A percentile compares a stretch with the other conserved stretches of the same genome.
phyloP scores from a whole-genome alignment of 768 basidiomycete species.

The Lyophyllum semitale region DNA sequence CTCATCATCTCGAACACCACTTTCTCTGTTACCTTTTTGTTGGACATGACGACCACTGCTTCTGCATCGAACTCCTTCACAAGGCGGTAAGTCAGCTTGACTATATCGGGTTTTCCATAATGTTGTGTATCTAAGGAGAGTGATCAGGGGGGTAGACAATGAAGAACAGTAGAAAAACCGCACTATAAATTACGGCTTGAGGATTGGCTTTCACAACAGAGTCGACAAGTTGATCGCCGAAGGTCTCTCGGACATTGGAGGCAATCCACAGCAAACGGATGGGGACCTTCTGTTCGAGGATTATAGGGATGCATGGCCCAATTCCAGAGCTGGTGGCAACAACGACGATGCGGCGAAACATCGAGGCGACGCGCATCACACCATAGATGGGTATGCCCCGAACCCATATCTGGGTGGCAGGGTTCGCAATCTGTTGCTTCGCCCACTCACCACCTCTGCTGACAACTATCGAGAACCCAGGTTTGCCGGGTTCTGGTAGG shows the following conservation, averaged over 20 bases:
- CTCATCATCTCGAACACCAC: conserved; percentile 63
- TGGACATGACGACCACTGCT: conserved; percentile 61
- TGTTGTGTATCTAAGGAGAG: conserved; percentile 38
- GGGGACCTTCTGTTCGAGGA: conserved; percentile 51
- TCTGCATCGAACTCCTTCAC: conserved; percentile 50
- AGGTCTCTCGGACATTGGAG: conserved; percentile 62
- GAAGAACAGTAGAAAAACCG: conserved; percentile 11
- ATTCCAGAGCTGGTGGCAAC: conserved; percentile 63
- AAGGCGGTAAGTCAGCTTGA: conserved; percentile 46
- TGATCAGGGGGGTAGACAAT: not conserved
- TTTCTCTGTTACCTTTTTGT: conserved; percentile 56
- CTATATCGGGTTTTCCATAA: conserved; percentile 51
- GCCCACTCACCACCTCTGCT: conserved; percentile 66
- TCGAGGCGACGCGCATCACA: conserved; percentile 52
- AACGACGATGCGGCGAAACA: conserved; percentile 57
- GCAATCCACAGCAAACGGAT: conserved; percentile 61
- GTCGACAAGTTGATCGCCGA: conserved; percentile 61
- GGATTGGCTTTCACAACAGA: conserved; percentile 51
- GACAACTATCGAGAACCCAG: conserved; percentile 57
- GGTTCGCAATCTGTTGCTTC: conserved; percentile 49
- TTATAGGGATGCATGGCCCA: conserved; percentile 57
- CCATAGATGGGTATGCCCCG: conserved; percentile 59
- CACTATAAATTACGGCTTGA: conserved; percentile 60
- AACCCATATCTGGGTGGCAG: conserved; percentile 57
- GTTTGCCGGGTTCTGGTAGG: conserved; percentile 47